Percentiles rank a stretch among this genome's conserved stretches.
phyloP scores from a whole-genome alignment of 2,329 filamentous ascomycete species.

The Geoglossum cookeanum region DNA sequence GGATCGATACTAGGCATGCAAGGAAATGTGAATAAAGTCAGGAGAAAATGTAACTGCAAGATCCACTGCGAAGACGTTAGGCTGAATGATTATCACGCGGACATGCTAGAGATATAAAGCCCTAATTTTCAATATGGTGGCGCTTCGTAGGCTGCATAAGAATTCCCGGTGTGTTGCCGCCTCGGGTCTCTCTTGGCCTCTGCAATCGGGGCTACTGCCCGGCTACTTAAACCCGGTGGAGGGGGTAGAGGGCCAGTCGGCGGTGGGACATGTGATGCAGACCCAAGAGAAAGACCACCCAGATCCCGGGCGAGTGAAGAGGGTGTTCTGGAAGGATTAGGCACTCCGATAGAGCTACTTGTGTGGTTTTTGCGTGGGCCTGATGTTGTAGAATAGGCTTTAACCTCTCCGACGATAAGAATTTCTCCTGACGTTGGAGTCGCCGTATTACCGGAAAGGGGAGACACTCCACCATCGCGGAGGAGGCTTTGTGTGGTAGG shows the following conservation, averaged over 20 bases:
- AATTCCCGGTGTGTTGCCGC: conserved; percentile 26
- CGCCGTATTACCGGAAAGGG: conserved; percentile 21
- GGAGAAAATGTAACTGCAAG: background rate
- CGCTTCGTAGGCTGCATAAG: background rate
- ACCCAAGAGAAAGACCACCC: background rate
- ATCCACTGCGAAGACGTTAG: background rate
- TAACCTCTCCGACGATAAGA: conserved; percentile 31
- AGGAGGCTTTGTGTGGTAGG: conserved; percentile 62
- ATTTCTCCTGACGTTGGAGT: conserved; percentile 58
- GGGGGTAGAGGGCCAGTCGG: conserved; percentile 39
- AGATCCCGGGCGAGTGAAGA: background rate
- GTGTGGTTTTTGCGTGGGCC: background rate
- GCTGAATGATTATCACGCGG: background rate
- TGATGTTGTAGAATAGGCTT: background rate
- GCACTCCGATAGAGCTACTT: background rate
- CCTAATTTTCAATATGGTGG: conserved; percentile 5
- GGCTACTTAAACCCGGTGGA: conserved; percentile 21
- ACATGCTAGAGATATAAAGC: conserved; percentile 1
- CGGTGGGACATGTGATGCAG: conserved; percentile 28
- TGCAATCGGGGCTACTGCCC: conserved; percentile 23
- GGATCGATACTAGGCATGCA: background rate
- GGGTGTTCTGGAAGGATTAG: conserved; percentile 1
- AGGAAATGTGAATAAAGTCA: background rate
- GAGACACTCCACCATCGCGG: conserved; percentile 25
- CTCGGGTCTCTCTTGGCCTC: conserved; percentile 33